These are phyloP conservation scores for Claviceps arundinis DNA, from an alignment of 2,329 filamentous ascomycete genomes.

Conservation along the genomic window DNA sequence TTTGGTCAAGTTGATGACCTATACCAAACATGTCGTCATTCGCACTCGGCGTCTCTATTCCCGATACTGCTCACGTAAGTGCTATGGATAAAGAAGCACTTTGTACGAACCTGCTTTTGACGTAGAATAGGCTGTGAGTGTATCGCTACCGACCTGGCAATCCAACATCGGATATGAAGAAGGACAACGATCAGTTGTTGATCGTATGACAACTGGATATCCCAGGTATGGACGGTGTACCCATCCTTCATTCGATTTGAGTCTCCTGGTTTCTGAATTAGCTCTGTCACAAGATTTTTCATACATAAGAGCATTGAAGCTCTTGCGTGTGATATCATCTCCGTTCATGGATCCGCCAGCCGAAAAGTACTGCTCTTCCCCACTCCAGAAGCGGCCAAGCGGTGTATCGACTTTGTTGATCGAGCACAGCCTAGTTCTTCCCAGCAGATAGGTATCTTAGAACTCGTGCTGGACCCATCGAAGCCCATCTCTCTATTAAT, in stretches of 20 bases:
- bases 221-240: conserved; percentile 49
- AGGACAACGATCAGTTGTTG: conserved; percentile 74
- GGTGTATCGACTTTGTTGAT: conserved; percentile 63
- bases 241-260: neutral
- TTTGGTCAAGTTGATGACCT: neutral
- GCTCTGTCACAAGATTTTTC: conserved; percentile 60
- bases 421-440: conserved; percentile 37
- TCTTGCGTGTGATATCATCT: conserved; percentile 55
- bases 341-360: conserved; percentile 45
- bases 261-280: neutral
- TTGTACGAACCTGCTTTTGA: neutral
- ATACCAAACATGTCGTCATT: conserved; percentile 31
- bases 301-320: conserved; percentile 71
- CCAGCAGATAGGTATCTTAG: conserved; percentile 40
- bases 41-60: conserved; percentile 57
- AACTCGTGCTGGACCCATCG: conserved; percentile 48
- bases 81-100: neutral
- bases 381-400: conserved; percentile 50
- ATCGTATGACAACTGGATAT: conserved; percentile 80
- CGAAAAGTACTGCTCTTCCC: conserved; percentile 76
- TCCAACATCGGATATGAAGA: conserved; percentile 91
- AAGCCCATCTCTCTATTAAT: conserved; percentile 38
- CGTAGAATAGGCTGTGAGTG: conserved; percentile 66
- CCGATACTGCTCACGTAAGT: conserved; percentile 66
- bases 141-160: conserved; percentile 87